These are phyloP conservation scores for Martiniozyma abietophila DNA, from an alignment of 805 yeast genomes.

Conservation along the genomic window DNA sequence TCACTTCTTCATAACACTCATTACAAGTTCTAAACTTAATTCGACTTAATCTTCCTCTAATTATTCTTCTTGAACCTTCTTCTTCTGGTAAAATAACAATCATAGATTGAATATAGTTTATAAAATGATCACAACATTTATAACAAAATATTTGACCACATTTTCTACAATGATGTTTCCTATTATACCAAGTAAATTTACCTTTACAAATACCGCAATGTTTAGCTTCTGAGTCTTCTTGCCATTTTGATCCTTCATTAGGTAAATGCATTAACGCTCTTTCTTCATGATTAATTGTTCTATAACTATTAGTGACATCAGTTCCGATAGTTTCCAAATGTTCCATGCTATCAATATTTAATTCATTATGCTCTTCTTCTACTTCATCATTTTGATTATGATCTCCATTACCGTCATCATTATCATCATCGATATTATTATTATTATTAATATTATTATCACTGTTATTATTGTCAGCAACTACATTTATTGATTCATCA, in stretches of 20 bases:
- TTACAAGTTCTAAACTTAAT: conserved; percentile 69
- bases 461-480: neutral
- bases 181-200: conserved; percentile 47
- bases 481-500: too few species aligned
- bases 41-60: conserved; percentile 28
- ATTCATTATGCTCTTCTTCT: too few species aligned
- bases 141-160: conserved; percentile 80
- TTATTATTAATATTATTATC: neutral
- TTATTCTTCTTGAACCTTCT: conserved; percentile 9
- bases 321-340: too few species aligned
- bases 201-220: conserved; percentile 48
- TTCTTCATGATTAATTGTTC: too few species aligned
- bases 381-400: neutral
- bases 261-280: too few species aligned
- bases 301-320: too few species aligned
- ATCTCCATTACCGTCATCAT: neutral
- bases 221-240: conserved; percentile 47
- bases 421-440: neutral
- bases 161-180: conserved; percentile 76
- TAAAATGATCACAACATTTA: conserved; percentile 45
- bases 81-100: conserved; percentile 38
- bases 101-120: conserved; percentile 50
- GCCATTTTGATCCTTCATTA: conserved; percentile 46
- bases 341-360: too few species aligned
- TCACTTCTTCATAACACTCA: conserved; percentile 56